A percentile compares a stretch with the other conserved stretches of the same genome.
These are phyloP conservation scores for Flaveria bidentis DNA, from an alignment of 129 eudicot genomes.

Conservation along the genomic window DNA sequence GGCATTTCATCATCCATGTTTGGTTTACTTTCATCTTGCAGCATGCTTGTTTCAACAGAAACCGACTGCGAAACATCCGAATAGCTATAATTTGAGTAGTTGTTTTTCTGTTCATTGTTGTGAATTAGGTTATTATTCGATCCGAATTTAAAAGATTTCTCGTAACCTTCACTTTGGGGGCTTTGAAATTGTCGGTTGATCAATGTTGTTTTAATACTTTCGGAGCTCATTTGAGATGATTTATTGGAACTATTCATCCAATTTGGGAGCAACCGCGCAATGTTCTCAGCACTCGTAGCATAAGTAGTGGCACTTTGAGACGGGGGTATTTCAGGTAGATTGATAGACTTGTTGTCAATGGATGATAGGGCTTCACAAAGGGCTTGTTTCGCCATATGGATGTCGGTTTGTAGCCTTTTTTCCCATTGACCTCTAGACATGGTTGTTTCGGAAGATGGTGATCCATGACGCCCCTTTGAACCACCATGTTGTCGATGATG, in stretches of 20 bases:
- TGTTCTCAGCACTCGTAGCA: slow-evolving; percentile 58
- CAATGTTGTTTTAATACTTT: slow-evolving; percentile 34
- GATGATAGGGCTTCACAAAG: slow-evolving; percentile 68
- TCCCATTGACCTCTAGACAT: slow-evolving; percentile 67
- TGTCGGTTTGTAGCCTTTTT: slow-evolving; percentile 70
- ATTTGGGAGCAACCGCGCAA: slow-evolving; percentile 53
- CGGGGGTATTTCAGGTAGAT: slow-evolving; percentile 22
- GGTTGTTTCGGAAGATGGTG: slow-evolving; percentile 28
- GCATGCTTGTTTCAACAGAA: slow-evolving; percentile 44
- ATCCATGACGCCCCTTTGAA: slow-evolving; percentile 18
- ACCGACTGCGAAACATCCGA: slow-evolving; percentile 40
- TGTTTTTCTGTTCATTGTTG: slow-evolving; percentile 14
- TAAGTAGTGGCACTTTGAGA: slow-evolving; percentile 29
- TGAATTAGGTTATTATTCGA: slow-evolving; percentile 17
- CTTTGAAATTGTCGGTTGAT: slow-evolving; percentile 24
- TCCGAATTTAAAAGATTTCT: slow-evolving; percentile 24
- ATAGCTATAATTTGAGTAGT: slow-evolving; percentile 32
- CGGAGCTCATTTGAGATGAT: slow-evolving; percentile 39
- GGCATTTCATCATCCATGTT: slow-evolving; percentile 42
- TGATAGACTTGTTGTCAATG: slow-evolving; percentile 43
- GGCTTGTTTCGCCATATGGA: slow-evolving; percentile 72
- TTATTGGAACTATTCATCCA: slow-evolving; percentile 57
- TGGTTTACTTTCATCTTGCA: slow-evolving; percentile 50
- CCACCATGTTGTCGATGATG: slow-evolving; percentile 16
- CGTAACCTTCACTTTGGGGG: slow-evolving; percentile 37